Evolutionary conservation across 495 filamentous ascomycete genomes (phyloP).

Genomic region (Chaetomium cochliodes): DNA sequence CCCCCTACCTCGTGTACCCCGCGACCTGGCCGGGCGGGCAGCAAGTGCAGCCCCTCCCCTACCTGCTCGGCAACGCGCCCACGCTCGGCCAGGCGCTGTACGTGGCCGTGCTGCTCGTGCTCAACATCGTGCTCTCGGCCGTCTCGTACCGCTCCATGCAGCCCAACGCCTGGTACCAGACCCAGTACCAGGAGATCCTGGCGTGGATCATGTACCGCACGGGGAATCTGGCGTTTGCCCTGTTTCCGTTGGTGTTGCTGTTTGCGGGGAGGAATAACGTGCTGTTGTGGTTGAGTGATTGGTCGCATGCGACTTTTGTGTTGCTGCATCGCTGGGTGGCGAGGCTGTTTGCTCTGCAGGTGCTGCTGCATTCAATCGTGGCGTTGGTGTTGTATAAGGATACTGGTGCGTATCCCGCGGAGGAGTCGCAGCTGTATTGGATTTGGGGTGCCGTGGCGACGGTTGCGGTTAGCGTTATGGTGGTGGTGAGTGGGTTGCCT

Average conservation of each 20-base stretch:
- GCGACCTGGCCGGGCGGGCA: not conserved
- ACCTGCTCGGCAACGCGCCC: constrained; percentile 4
- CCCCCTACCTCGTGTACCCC: constrained; percentile 4
- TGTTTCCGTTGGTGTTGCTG: not conserved
- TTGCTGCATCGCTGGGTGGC: constrained; percentile 6
- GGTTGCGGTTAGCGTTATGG: constrained; percentile 25
- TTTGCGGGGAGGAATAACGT: not conserved
- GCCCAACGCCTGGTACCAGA: not conserved
- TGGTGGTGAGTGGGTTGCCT: constrained; percentile 28
- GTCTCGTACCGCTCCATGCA: not conserved
- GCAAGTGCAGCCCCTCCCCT: not conserved
- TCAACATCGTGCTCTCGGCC: not conserved
- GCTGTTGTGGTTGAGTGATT: not conserved
- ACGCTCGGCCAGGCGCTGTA: constrained; percentile 5
- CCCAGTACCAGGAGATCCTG: not conserved
- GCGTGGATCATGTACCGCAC: constrained; percentile 9
- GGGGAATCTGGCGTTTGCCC: not conserved
- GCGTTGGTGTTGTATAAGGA: constrained; percentile 28
- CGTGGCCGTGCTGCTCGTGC: not conserved
- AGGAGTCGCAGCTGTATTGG: constrained; percentile 37
- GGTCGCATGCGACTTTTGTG: constrained; percentile 1
- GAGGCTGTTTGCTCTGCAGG: constrained; percentile 30
- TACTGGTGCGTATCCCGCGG: constrained; percentile 29
- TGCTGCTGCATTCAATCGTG: constrained; percentile 39
- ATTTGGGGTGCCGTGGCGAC: constrained; percentile 47